These are phyloP conservation scores for Solanum hybrid DNA, from an alignment of 305 asterid genomes.

Conservation along the genomic window DNA sequence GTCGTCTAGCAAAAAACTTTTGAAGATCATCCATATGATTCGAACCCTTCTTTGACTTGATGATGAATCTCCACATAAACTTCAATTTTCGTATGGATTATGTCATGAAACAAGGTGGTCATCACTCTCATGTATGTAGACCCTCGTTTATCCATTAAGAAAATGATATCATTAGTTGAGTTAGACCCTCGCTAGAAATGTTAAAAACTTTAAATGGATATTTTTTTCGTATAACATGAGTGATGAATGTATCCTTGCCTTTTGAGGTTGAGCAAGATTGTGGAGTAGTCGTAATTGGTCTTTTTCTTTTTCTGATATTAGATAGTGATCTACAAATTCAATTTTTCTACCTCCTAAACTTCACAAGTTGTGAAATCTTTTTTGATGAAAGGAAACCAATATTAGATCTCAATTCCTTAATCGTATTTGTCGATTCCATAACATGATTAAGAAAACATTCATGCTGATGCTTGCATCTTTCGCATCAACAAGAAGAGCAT, in stretches of 20 bases:
- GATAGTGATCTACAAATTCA: neutral
- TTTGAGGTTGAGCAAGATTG: neutral
- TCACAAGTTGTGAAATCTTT: neutral
- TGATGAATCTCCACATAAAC: neutral
- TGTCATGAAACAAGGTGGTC: neutral
- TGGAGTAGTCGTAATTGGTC: neutral
- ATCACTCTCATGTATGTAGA: neutral
- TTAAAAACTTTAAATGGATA: neutral
- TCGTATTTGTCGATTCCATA: neutral
- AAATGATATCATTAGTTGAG: neutral
- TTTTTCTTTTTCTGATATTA: too few species aligned
- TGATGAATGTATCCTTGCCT: neutral
- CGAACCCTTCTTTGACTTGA: neutral
- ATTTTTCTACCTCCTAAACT: neutral
- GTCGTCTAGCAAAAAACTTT: neutral
- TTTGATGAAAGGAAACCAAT: neutral
- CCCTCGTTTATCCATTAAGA: neutral
- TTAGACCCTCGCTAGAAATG: neutral
- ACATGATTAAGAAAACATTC: neutral
- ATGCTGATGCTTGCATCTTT: neutral
- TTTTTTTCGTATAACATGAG: neutral
- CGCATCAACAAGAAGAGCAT: neutral
- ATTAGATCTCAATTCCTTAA: neutral
- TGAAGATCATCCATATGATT: neutral
- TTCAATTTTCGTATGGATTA: neutral